Evolutionary conservation across 1,284 basidiomycete genomes (phyloP).

Genomic region (Trichosporon asahii): DNA sequence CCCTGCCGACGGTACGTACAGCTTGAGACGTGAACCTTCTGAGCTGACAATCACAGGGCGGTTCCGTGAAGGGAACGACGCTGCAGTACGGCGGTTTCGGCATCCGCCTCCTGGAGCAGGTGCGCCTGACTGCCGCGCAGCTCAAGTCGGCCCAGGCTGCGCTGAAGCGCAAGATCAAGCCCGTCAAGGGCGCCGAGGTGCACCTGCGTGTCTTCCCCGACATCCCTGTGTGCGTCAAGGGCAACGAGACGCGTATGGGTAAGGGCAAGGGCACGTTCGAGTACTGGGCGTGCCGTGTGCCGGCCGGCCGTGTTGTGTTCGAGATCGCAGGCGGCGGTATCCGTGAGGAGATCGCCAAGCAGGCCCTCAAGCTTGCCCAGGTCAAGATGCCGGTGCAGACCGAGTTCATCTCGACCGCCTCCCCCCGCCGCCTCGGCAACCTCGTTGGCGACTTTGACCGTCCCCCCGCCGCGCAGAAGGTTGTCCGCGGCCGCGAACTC

Average conservation of each 20-base stretch:
- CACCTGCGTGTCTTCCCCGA: slow-evolving; percentile 92
- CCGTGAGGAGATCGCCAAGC: slow-evolving; percentile 86
- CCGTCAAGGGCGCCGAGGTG: slow-evolving; percentile 83
- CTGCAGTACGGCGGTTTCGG: slow-evolving; percentile 85
- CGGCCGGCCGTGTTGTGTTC: slow-evolving; percentile 88
- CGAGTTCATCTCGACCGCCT: slow-evolving; percentile 74
- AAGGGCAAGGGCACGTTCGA: slow-evolving; percentile 98
- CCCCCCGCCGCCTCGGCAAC: slow-evolving; percentile 73
- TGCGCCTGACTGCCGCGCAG: slow-evolving; percentile 85
- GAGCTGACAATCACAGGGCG: slow-evolving; percentile 58
- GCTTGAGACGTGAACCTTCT: too few species aligned
- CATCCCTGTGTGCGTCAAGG: slow-evolving; percentile 96
- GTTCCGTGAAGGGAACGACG: slow-evolving; percentile 89
- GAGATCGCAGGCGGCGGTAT: slow-evolving; percentile 90
- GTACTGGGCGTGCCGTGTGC: slow-evolving; percentile 93
- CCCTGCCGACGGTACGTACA: slow-evolving; percentile 45
- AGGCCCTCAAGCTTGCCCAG: slow-evolving; percentile 85
- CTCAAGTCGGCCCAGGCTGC: slow-evolving; percentile 81
- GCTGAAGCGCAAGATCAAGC: slow-evolving; percentile 85
- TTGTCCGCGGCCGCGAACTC: neutral
- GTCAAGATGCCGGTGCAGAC: slow-evolving; percentile 83
- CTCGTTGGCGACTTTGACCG: slow-evolving; percentile 36
- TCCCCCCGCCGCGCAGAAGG: slow-evolving; percentile 31
- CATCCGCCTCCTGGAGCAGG: slow-evolving; percentile 79
- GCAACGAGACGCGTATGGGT: slow-evolving; percentile 99